These are phyloP conservation scores for Umbilicus rupestris DNA, from an alignment of 164 flowering plant genomes.

Conservation along the genomic window DNA sequence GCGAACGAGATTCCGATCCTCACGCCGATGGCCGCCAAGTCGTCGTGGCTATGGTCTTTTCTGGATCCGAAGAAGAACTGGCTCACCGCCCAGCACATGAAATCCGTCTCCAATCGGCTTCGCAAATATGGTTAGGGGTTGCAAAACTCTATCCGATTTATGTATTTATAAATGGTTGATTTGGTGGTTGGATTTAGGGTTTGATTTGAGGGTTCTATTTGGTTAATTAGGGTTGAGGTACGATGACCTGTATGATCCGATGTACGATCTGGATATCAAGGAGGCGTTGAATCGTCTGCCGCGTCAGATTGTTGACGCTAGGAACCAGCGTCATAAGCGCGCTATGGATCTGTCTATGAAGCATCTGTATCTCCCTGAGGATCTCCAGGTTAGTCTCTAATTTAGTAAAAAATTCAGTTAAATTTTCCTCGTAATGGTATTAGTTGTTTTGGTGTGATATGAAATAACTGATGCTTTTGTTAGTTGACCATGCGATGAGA, in stretches of 20 bases:
- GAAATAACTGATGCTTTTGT: too few relatives aligned
- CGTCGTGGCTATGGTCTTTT: constrained; percentile 37
- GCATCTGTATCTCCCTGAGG: constrained; percentile 68
- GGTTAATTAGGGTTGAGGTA: constrained; percentile 31
- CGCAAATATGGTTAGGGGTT: constrained; percentile 50
- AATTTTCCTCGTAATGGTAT: too few relatives aligned
- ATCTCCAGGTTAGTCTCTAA: too few relatives aligned
- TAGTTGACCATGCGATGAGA: too few relatives aligned
- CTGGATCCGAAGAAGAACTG: constrained; percentile 54
- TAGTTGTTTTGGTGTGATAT: too few relatives aligned
- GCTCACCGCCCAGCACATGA: constrained; percentile 62
- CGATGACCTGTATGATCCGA: constrained; percentile 91
- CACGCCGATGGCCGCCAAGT: constrained; percentile 26
- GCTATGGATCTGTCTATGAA: constrained; percentile 99
- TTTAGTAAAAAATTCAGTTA: too few relatives aligned
- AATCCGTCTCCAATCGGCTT: constrained; percentile 56
- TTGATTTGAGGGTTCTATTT: background rate
- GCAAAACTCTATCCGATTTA: background rate
- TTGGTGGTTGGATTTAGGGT: background rate
- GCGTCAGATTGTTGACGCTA: too few relatives aligned
- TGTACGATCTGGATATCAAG: too few relatives aligned
- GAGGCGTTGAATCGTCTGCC: too few relatives aligned
- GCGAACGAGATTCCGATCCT: too few relatives aligned
- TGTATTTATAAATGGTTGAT: background rate
- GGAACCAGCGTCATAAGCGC: constrained; percentile 88